These are phyloP conservation scores for Yamadazyma sp. DNA, from an alignment of 1,139 yeast species.

Conservation along the genomic window DNA sequence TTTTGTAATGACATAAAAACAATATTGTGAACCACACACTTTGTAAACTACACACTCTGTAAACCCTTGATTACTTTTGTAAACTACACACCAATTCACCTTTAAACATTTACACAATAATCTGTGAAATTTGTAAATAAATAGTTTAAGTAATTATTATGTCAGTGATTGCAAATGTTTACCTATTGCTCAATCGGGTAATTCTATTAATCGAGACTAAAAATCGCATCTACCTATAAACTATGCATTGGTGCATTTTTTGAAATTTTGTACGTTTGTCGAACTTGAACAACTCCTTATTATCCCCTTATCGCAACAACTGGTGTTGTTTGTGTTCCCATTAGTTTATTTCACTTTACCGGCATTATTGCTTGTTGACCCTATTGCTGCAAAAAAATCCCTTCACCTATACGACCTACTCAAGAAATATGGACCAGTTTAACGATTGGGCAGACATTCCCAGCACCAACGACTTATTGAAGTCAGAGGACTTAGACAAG, in stretches of 20 bases:
- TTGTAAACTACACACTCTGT: too few species aligned
- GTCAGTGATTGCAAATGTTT: slow-evolving; percentile 14
- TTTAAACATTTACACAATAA: background rate
- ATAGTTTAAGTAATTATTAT: slow-evolving; percentile 1
- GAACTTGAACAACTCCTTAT: background rate
- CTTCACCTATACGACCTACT: background rate
- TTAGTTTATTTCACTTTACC: background rate
- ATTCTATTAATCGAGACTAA: slow-evolving; percentile 7
- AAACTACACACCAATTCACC: too few species aligned
- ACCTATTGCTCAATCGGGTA: slow-evolving; percentile 12
- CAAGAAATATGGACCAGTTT: slow-evolving; percentile 29
- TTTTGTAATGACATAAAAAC: too few species aligned
- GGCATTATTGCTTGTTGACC: background rate
- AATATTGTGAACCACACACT: too few species aligned
- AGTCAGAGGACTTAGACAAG: slow-evolving; percentile 43
- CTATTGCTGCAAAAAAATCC: slow-evolving; percentile 7
- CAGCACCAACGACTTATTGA: slow-evolving; percentile 29
- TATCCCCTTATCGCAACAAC: background rate
- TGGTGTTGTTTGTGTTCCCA: background rate
- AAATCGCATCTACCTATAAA: slow-evolving; percentile 13
- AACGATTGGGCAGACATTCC: slow-evolving; percentile 30
- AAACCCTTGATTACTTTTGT: too few species aligned
- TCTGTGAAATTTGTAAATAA: background rate
- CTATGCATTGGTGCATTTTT: slow-evolving; percentile 11
- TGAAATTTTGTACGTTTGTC: slow-evolving; percentile 1